Evolutionary conservation across 2,329 filamentous ascomycete species (phyloP), one percentile per base, ranked within the genome.

Genomic region (Trichophyton verrucosum): DNA sequence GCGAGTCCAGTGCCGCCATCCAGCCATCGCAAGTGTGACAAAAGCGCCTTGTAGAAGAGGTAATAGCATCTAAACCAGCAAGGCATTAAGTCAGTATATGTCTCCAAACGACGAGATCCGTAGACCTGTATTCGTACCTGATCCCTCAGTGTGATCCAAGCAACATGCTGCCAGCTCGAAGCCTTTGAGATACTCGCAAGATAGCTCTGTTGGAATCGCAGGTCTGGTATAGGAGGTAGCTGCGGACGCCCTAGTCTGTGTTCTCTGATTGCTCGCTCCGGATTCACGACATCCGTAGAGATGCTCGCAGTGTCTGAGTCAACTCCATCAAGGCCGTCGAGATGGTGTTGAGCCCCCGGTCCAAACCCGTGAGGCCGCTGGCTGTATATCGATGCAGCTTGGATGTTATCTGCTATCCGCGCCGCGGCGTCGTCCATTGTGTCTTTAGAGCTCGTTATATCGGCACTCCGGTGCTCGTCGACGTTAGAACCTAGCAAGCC

Each of bases 161-260:
- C 81, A 36, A 99, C 83, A 72, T 84, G 84, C 77, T 87, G 86
- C 85, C 86, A 91, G 24, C 84, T 85, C 66, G 94, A 83, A 40
- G 91, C 90, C 61, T 84, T 80, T 65, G 86, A 83, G 67, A 99
- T 88, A 76, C 91, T 95, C 68, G 88, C 87, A 60, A 99, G 82
- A 74, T 99, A 99, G 80, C 91, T 96, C 81, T 99, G 94, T 77
- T 99, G 94, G 76, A 97, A 97, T 49, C 94, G 84, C 66, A 99
- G 78, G 76, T 99, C 94, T 3, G 85, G 85, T 55, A 87, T 72
- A 2, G 84, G 84, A 55, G 91, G 91, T 70, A 96, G 82, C n/a
- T 70, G 72, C 36, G 72, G 68, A 13, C 73, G 72, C 15, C 75
- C 72, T 11, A 71, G 66, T 3, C 71, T 61, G 11, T 53, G 8